Base-by-base conservation (phyloP, 2,329 filamentous ascomycete species). In the Aspergillus glaucus region DNA sequence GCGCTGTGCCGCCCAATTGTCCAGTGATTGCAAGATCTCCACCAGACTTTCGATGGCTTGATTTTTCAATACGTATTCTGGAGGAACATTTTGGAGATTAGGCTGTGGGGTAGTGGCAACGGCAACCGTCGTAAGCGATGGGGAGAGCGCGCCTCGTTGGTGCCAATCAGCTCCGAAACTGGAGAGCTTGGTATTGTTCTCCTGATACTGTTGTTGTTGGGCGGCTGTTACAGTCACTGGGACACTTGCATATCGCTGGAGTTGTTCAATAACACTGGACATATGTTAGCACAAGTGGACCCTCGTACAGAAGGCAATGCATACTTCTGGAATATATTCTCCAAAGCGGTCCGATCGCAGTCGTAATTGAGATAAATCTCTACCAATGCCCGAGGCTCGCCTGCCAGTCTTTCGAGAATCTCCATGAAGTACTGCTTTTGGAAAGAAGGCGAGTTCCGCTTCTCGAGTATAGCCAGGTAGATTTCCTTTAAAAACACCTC, bases 331-430 rank as follows among this genome's bases (percentile, higher is more conserved):
- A 95, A 98, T 69, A 97, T 93, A 68, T 98, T 98, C 71, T 97
- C 92, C 51, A 97, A 81, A 8, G 84, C 83, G 37, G 89, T 90
- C 51, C 92, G 81, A 62, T 97, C 94, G 71, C 93, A 98, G 66
- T 98, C 93, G 64, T 98, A 98, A 69, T 98, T 98, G 54, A 98
- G 80, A 68, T 98, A 98, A 12, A 91, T 86, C 69, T 98, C 93
- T 14, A 98, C 93, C 44, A 98, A 69, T 0, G 89, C 91, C 56
- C 88, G 81, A 1, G 92, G 88, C 64, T 98, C 93, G 14, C 82
- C 84, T 50, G 87, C 91, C 43, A 98, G 77, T 50, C 92, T 80
- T 59, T 88, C 87, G 46, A 98, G 78, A 22, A 98, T 82, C 51
- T 83, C 84, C 67, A 98, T 81, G 57, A 97, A 93, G 63, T 92